Percentiles rank a stretch among this genome's conserved stretches.
Evolutionary conservation across 2,329 filamentous ascomycete genomes (phyloP).

Genomic region (Penicillium sp.): DNA sequence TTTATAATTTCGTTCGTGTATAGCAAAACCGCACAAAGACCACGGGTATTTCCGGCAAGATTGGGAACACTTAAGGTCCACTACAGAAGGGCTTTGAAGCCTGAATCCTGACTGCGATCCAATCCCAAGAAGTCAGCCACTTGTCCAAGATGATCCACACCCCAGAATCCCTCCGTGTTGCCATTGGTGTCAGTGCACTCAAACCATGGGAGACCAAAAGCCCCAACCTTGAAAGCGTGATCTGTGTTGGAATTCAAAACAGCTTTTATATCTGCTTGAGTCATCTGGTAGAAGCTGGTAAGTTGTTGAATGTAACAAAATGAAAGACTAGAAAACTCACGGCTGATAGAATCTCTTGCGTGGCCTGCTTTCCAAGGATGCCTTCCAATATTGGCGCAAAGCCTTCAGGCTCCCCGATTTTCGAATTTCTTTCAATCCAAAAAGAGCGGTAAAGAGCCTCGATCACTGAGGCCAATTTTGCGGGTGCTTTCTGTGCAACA

Average conservation of each 20-base stretch:
- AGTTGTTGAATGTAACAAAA: background rate
- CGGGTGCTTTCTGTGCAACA: slow-evolving; percentile 45
- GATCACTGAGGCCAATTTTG: slow-evolving; percentile 43
- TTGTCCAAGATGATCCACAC: slow-evolving; percentile 61
- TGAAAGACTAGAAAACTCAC: slow-evolving; percentile 27
- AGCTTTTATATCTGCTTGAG: slow-evolving; percentile 47
- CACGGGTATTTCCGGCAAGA: background rate
- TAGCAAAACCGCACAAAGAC: too few species aligned
- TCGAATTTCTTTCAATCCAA: slow-evolving; percentile 51
- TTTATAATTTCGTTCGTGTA: too few species aligned
- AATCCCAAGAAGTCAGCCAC: slow-evolving; percentile 56
- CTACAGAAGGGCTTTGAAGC: slow-evolving; percentile 32
- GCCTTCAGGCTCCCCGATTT: slow-evolving; percentile 48
- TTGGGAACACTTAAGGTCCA: background rate
- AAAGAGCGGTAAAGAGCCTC: slow-evolving; percentile 52
- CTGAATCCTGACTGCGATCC: slow-evolving; percentile 36
- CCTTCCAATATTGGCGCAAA: slow-evolving; percentile 46
- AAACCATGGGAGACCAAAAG: slow-evolving; percentile 64
- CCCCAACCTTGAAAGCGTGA: slow-evolving; percentile 53
- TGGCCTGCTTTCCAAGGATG: slow-evolving; percentile 48
- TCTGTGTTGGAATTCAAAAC: slow-evolving; percentile 53
- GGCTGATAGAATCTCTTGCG: slow-evolving; percentile 43
- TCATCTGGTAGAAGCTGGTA: slow-evolving; percentile 12
- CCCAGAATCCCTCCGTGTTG: slow-evolving; percentile 59
- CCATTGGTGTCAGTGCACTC: slow-evolving; percentile 56